These are phyloP conservation scores for Cladosporium sp. DNA, from an alignment of 2,329 filamentous ascomycete species.

Conservation along the genomic window DNA sequence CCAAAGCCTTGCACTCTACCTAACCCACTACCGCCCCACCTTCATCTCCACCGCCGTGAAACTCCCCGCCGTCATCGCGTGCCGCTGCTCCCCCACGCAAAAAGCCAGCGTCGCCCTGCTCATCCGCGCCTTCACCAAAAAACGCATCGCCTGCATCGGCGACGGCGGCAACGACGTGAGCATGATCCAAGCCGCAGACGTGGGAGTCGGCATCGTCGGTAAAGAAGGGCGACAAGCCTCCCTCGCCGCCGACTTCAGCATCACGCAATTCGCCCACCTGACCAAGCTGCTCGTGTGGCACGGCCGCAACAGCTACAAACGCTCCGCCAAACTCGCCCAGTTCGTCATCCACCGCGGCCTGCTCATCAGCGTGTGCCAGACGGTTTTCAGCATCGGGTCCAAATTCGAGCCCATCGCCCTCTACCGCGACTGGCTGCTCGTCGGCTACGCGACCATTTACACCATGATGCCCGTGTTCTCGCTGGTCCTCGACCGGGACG, in stretches of 20 bases:
- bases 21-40: slow-evolving; percentile 74
- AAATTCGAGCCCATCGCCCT: slow-evolving; percentile 90
- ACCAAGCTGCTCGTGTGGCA: slow-evolving; percentile 99
- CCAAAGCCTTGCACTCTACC: slow-evolving; percentile 78
- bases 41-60: slow-evolving; percentile 87
- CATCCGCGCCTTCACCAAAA: slow-evolving; percentile 87
- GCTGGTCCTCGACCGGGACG: slow-evolving; percentile 89
- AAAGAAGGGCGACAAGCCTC: slow-evolving; percentile 96
- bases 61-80: slow-evolving; percentile 89
- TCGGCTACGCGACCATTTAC: slow-evolving; percentile 94
- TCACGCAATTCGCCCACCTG: slow-evolving; percentile 90
- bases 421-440: slow-evolving; percentile 94
- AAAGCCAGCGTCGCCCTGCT: slow-evolving; percentile 91
- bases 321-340: slow-evolving; percentile 89
- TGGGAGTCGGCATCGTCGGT: slow-evolving; percentile 95
- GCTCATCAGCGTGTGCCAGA: slow-evolving; percentile 94
- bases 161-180: slow-evolving; percentile 98
- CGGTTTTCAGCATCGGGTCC: slow-evolving; percentile 92
- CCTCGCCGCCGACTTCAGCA: slow-evolving; percentile 92
- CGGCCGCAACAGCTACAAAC: slow-evolving; percentile 94
- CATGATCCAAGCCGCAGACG: slow-evolving; percentile 98
- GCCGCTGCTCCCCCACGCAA: slow-evolving; percentile 92
- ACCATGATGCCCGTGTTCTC: slow-evolving; percentile 91
- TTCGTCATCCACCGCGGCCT: slow-evolving; percentile 97
- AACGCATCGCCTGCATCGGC: slow-evolving; percentile 94